phyloP scores from a whole-genome alignment of 202 grass and related monocot species.

The Digitaria exilis region DNA sequence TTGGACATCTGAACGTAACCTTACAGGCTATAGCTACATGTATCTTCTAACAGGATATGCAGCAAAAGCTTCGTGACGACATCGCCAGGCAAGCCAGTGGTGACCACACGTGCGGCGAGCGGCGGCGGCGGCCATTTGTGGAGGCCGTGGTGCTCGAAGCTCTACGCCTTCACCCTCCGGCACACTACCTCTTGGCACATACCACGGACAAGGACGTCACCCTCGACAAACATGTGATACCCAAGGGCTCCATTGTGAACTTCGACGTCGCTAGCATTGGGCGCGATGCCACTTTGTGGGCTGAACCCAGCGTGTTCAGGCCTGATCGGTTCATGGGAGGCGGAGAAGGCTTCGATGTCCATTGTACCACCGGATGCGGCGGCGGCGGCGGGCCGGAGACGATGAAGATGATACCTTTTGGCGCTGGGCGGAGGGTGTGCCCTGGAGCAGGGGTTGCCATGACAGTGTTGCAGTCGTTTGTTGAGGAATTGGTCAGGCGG shows the following conservation, averaged over 20 bases:
- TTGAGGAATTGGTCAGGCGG: slow-evolving; percentile 5
- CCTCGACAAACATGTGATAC: neutral
- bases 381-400: neutral
- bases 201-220: slow-evolving; percentile 31
- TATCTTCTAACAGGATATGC: slow-evolving; percentile 1
- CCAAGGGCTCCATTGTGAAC: slow-evolving; percentile 40
- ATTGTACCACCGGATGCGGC: too few relatives aligned
- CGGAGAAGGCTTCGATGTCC: slow-evolving; percentile 21
- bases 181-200: slow-evolving; percentile 43
- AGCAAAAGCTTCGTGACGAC: slow-evolving; percentile 24
- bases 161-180: slow-evolving; percentile 29
- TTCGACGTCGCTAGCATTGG: slow-evolving; percentile 29
- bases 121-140: neutral
- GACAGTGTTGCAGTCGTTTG: slow-evolving; percentile 34
- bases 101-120: too few relatives aligned
- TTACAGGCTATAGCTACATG: too few relatives aligned
- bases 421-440: slow-evolving; percentile 40
- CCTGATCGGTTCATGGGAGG: slow-evolving; percentile 46
- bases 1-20: too few relatives aligned
- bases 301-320: slow-evolving; percentile 20
- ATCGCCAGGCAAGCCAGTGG: neutral
- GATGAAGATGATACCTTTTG: slow-evolving; percentile 55
- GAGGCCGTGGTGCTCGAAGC: slow-evolving; percentile 35
- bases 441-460: neutral
- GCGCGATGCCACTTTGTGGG: slow-evolving; percentile 11